These are phyloP conservation scores for Blastocystis sp. DNA, from an alignment of 352 stramenopile genomes.

Conservation along the genomic window DNA sequence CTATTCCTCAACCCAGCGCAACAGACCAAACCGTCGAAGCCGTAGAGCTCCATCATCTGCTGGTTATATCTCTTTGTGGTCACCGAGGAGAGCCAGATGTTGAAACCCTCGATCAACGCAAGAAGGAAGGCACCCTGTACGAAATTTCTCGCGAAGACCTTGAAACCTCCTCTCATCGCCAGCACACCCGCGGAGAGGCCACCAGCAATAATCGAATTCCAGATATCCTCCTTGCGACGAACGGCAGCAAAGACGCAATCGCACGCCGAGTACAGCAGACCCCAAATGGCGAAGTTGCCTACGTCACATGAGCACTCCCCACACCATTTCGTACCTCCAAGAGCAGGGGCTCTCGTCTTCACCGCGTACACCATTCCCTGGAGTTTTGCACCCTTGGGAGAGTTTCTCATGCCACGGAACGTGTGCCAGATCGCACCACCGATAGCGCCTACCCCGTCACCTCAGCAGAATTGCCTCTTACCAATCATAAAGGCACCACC, in stretches of 20 bases:
- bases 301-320: slow-evolving; percentile 4
- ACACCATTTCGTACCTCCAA: slow-evolving; percentile 77
- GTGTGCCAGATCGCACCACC: slow-evolving; percentile 92
- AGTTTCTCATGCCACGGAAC: slow-evolving; percentile 88
- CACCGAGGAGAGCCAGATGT: slow-evolving; percentile 82
- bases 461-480: slow-evolving; percentile 28
- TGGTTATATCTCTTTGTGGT: slow-evolving; percentile 59
- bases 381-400: slow-evolving; percentile 77
- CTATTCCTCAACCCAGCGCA: not conserved
- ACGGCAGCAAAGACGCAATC: slow-evolving; percentile 93
- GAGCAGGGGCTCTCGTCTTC: slow-evolving; percentile 87
- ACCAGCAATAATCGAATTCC: slow-evolving; percentile 96
- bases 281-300: slow-evolving; percentile 90
- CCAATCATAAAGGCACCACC: slow-evolving; percentile 94
- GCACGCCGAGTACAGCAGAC: slow-evolving; percentile 91
- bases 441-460: slow-evolving; percentile 75
- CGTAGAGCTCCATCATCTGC: slow-evolving; percentile 15
- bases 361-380: slow-evolving; percentile 79
- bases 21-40: slow-evolving; percentile 5
- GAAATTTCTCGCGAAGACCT: slow-evolving; percentile 75
- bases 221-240: slow-evolving; percentile 96
- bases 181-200: slow-evolving; percentile 91
- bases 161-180: slow-evolving; percentile 86
- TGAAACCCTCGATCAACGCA: slow-evolving; percentile 92
- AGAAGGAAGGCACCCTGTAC: slow-evolving; percentile 84